A percentile compares a stretch with the other conserved stretches of the same genome.
These are phyloP conservation scores for Cucurbitaria berberidis DNA, from an alignment of 2,329 filamentous ascomycete species.

Conservation along the genomic window DNA sequence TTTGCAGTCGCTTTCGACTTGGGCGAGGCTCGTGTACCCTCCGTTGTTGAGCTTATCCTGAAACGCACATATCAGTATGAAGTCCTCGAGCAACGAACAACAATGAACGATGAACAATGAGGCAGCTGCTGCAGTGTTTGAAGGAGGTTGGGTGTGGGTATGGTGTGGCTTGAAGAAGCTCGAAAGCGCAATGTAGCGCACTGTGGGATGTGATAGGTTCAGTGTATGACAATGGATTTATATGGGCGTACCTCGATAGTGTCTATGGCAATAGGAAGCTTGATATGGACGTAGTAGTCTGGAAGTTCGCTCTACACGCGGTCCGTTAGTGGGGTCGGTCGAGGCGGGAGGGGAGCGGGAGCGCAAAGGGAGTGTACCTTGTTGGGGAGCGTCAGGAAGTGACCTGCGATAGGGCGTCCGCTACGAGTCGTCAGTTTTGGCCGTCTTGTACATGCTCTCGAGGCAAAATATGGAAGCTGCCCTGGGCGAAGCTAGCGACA, in stretches of 20 bases:
- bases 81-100: not conserved
- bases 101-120: not conserved
- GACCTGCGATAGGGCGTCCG: conserved; percentile 74
- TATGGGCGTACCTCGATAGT: conserved; percentile 67
- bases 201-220: not conserved
- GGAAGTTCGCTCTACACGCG: conserved; percentile 61
- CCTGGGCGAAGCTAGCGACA: conserved; percentile 2
- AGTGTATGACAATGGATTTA: not conserved
- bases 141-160: not conserved
- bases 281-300: conserved; percentile 78
- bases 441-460: not conserved
- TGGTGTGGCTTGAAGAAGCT: not conserved
- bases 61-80: conserved; percentile 18
- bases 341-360: conserved; percentile 13
- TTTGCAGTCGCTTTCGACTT: conserved; percentile 84
- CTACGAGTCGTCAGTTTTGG: conserved; percentile 43
- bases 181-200: not conserved
- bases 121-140: not conserved
- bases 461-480: conserved; percentile 2
- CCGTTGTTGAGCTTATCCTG: conserved; percentile 69
- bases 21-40: conserved; percentile 73
- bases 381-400: conserved; percentile 75
- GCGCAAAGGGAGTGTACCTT: conserved; percentile 47
- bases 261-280: conserved; percentile 78
- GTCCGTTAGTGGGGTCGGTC: conserved; percentile 22